phyloP scores from a whole-genome alignment of 257 asterid genomes.

The Solanum rostratum region DNA sequence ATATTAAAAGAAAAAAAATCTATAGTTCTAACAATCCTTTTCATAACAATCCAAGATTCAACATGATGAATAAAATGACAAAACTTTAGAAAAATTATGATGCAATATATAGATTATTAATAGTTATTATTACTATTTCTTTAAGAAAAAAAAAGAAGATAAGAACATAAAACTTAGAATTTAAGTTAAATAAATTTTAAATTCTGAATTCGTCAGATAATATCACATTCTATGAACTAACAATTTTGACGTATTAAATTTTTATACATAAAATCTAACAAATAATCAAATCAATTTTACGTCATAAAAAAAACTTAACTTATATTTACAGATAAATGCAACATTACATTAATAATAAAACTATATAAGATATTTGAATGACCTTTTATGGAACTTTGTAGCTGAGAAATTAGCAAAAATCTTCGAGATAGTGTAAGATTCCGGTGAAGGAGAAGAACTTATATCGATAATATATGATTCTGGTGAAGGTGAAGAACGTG shows the following conservation, averaged over 20 bases:
- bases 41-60: background rate
- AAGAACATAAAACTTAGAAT: background rate
- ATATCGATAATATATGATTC: no score
- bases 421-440: conserved; percentile 28
- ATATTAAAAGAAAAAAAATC: background rate
- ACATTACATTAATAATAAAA: background rate
- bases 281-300: background rate
- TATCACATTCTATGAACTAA: background rate
- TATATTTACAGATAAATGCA: background rate
- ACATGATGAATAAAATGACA: background rate
- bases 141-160: background rate
- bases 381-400: conserved; percentile 50
- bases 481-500: no score
- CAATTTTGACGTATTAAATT: background rate
- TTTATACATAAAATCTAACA: background rate
- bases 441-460: conserved; percentile 42
- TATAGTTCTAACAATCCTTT: background rate
- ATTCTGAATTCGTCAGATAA: background rate
- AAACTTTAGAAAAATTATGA: background rate
- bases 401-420: conserved; percentile 16
- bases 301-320: background rate
- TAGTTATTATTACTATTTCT: background rate
- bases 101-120: background rate
- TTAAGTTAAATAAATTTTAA: background rate
- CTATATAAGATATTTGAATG: background rate